A percentile compares a stretch with the other conserved stretches of the same genome.
Conservation (phyloP, 2,329 filamentous ascomycete species). For the Talaromyces atroroseus region DNA sequence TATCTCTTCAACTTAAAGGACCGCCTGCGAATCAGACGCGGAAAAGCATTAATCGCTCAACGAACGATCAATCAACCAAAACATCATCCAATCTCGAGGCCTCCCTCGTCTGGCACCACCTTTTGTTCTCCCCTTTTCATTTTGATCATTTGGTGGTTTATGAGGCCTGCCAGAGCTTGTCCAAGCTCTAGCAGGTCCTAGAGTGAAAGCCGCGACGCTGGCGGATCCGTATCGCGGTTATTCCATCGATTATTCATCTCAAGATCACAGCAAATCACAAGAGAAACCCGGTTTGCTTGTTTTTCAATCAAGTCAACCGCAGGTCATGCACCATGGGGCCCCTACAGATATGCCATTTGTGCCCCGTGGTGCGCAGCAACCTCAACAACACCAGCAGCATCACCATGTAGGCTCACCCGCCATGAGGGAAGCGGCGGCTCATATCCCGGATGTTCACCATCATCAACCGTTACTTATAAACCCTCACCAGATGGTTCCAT, state of each 20-base stretch:
- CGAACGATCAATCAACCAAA: not conserved
- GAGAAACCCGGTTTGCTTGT: conserved; percentile 60
- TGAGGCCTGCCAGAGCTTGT: conserved; percentile 60
- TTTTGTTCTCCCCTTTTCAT: not conserved
- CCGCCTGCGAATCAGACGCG: conserved; percentile 9
- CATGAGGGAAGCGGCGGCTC: conserved; percentile 27
- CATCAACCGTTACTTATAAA: conserved; percentile 28
- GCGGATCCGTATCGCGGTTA: conserved; percentile 71
- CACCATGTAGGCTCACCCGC: conserved; percentile 34
- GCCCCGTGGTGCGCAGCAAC: conserved; percentile 27
- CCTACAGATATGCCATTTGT: conserved; percentile 29
- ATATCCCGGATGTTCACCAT: conserved; percentile 28
- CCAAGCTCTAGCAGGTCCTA: conserved; percentile 66
- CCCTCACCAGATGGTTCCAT: conserved; percentile 30
- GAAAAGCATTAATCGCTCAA: not conserved
- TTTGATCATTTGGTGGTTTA: conserved; percentile 14
- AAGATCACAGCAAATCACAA: conserved; percentile 58
- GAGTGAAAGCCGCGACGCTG: conserved; percentile 66
- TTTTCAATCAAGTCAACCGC: conserved; percentile 50
- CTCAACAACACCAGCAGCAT: conserved; percentile 37
- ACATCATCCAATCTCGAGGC: not conserved
- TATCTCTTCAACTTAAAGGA: conserved; percentile 9
- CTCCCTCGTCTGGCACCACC: not conserved
- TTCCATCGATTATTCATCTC: conserved; percentile 69
- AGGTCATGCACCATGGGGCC: conserved; percentile 32